Evolutionary conservation across 768 basidiomycete genomes (phyloP).

Genomic region (Tulasnella sp.): DNA sequence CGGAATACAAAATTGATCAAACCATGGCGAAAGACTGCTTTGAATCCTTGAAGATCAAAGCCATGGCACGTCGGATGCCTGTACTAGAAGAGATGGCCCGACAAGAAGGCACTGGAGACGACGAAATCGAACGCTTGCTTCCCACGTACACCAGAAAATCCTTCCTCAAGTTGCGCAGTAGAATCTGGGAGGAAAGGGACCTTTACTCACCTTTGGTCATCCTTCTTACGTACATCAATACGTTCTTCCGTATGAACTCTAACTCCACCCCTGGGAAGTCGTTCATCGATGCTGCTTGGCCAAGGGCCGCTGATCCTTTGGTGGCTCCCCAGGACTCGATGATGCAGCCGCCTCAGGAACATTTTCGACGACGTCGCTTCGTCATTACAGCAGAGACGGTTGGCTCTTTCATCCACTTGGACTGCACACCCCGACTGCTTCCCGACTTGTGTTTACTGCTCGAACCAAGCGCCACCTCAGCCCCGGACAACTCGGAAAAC

Average conservation of each 20-base stretch:
- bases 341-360: neutral
- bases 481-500: neutral
- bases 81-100: too few relatives aligned
- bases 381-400: neutral
- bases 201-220: neutral
- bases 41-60: neutral
- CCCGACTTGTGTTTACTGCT: neutral
- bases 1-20: neutral
- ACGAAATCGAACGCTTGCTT: neutral
- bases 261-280: too few relatives aligned
- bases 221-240: neutral
- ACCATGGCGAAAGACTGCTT: neutral
- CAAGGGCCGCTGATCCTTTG: neutral
- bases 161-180: neutral
- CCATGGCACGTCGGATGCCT: neutral
- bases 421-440: neutral
- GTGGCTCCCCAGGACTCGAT: neutral
- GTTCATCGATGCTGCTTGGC: neutral
- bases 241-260: neutral
- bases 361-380: neutral
- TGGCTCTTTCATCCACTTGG: neutral
- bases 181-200: neutral
- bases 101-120: neutral
- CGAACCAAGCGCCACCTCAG: neutral
- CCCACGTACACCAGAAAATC: neutral